phyloP scores from a whole-genome alignment of 2,329 filamentous ascomycete species.

The Incumbomyces delicatus region DNA sequence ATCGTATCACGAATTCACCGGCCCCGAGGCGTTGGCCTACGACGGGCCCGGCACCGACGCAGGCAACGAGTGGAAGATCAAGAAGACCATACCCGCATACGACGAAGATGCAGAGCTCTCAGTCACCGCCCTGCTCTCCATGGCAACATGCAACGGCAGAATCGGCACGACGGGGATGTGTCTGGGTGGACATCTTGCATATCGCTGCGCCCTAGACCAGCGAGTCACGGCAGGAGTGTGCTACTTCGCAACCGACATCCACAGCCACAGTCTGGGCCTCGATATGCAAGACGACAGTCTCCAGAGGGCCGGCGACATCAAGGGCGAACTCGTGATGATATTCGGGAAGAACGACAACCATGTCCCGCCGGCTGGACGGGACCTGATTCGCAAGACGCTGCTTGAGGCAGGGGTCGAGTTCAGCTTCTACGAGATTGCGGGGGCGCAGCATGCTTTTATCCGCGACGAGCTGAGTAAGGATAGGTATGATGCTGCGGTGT shows the following conservation, averaged over 20 bases:
- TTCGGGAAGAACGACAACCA: conserved; percentile 88
- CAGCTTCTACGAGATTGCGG: conserved; percentile 81
- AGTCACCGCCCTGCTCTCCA: conserved; percentile 59
- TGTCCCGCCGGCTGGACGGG: conserved; percentile 70
- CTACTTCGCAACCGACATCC: conserved; percentile 90
- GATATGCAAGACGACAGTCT: conserved; percentile 55
- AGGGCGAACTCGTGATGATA: conserved; percentile 75
- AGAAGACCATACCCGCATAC: conserved; percentile 73
- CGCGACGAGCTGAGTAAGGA: conserved; percentile 87
- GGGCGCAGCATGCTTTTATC: conserved; percentile 92
- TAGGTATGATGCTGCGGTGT: conserved; percentile 80
- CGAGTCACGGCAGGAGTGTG: conserved; percentile 68
- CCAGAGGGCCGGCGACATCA: conserved; percentile 54
- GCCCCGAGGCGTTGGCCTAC: conserved; percentile 73
- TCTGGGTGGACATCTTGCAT: conserved; percentile 79
- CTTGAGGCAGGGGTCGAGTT: conserved; percentile 65
- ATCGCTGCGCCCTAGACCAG: conserved; percentile 61
- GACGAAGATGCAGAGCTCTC: conserved; percentile 65
- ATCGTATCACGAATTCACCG: conserved; percentile 87
- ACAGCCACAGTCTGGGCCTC: conserved; percentile 65
- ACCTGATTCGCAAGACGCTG: conserved; percentile 72
- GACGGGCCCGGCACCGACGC: conserved; percentile 78
- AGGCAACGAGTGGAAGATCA: conserved; percentile 78
- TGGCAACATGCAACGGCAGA: conserved; percentile 69
- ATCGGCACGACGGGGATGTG: conserved; percentile 84